phyloP scores from a whole-genome alignment of 495 filamentous ascomycete species.

The Aspergillus bridgeri region DNA sequence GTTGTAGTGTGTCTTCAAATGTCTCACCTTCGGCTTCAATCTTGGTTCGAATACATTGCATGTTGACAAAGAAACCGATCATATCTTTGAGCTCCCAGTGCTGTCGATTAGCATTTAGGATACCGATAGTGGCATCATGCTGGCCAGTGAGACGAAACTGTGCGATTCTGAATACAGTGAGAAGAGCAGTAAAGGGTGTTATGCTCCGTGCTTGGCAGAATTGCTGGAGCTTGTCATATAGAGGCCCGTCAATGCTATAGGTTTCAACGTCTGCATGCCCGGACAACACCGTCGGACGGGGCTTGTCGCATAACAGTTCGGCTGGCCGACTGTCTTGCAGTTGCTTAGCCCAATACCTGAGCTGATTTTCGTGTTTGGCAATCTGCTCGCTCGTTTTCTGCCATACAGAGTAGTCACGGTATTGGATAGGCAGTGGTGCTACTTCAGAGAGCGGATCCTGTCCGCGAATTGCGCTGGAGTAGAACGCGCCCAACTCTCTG shows the following conservation, averaged over 20 bases:
- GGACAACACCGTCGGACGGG: no score
- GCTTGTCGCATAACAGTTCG: no score
- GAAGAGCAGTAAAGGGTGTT: background rate
- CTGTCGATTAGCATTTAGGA: background rate
- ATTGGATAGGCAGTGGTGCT: conserved; percentile 5
- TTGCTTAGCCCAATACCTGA: background rate
- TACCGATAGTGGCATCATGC: background rate
- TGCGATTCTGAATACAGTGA: background rate
- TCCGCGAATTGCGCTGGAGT: background rate
- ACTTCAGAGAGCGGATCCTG: background rate
- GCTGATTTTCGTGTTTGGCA: background rate
- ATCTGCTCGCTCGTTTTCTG: background rate
- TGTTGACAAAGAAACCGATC: background rate
- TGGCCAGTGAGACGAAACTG: background rate
- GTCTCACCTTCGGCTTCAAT: background rate
- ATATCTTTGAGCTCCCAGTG: background rate
- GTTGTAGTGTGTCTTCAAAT: background rate
- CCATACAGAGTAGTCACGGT: conserved; percentile 3
- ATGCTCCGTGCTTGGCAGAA: background rate
- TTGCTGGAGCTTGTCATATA: no score
- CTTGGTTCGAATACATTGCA: background rate
- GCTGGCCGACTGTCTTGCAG: background rate
- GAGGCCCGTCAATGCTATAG: no score
- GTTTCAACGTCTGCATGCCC: no score
- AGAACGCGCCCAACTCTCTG: background rate